Evolutionary conservation across 441 rosid genomes (phyloP), one percentile per base, ranked within the genome.

Genomic region (Brassica balearica): DNA sequence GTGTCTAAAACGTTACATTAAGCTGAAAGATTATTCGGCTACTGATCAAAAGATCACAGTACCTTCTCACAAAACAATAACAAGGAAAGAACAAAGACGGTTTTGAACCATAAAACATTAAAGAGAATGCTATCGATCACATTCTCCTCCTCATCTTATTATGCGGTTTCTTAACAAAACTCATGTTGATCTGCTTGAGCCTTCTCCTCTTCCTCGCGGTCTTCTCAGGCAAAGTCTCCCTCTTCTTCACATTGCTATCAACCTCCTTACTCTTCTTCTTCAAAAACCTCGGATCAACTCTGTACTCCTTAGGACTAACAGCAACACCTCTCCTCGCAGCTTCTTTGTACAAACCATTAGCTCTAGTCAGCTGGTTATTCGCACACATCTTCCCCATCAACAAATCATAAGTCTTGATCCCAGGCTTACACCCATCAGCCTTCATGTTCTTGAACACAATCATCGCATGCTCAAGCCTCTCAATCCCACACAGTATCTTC

Each of bases 401-500:
- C 86, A 95, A 69, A 77, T 93, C 93, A 48, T 91, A 95, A 43
- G 92, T 90, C 87, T 89, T 86, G 61, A 89, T 70, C 65, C 94
- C 95, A 0, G 97, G 98, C 66, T 86, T 86, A 80, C 91, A 82
- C 8, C 93, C 88, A 81, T 85, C 88, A 0, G 82, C 86, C 83
- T 93, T 95, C 97, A 95, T 93, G 85, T 76, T 92, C 83, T 86
- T 84, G 72, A 92, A 95, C 74, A 95, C 88, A 66, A 64, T 83
- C 94, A 92, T 84, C 0, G 97, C 97, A 71, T 95, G 98, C 80
- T 95, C 96, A 83, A 92, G 67, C 89, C 99, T 92, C 91, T 95
- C 97, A 77, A 95, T 87, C 55, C 98, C 99, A 73, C 97, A 92
- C 81, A 95, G 76, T 61, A 92, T 87, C 82, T 88, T 92, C 83